Evolutionary conservation across 495 filamentous ascomycete genomes (phyloP), one percentile per base, ranked within the genome.

Genomic region (Podospora didyma): DNA sequence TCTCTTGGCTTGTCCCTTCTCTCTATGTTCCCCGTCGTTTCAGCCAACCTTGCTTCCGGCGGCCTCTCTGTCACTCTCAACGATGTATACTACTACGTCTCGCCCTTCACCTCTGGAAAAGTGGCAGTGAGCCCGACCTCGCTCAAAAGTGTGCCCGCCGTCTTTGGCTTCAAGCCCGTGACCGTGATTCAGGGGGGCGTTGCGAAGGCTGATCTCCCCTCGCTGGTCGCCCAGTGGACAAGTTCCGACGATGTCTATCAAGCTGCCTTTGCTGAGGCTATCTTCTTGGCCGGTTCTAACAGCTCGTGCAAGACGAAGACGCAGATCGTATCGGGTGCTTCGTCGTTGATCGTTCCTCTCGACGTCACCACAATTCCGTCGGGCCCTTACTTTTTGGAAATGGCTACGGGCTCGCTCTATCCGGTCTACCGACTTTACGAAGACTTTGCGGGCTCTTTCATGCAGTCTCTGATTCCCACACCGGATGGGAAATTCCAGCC

Each of bases 351-450:
- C 46, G 53, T 69, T 17, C 17, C 58, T 11, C 48, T 63, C 22
- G 50, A 49, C 37, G 53, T 59, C 47, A 49, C 48, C 52, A 56
- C 58, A 9, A 54, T 81, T 16, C 74, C 77, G 0, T 61, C 65
- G 0, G 79, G 79, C 0, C 79, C 79, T 0, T 81, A 81, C 61
- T 79, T 82, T 59, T 53, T 76, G 12, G 71, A 75, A 14, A 51
- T 64, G 1, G 47, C 59, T 1, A 74, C 73, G 7, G 74, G 74
- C 4, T 53, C 67, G 6, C 47, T 78, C 17, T 73, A 70, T 45
- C 65, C 67, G 1, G 74, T 73, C 11, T 74, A 72, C 52, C 70
- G 74, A 3, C 56, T 78, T 2, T 79, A 77, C 56, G 51, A 69
- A 2, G 76, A 79, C 54, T 67, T 68, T 31, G 65, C 72, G 19